A percentile compares a stretch with the other conserved stretches of the same genome.
phyloP scores from a whole-genome alignment of 2,329 filamentous ascomycete species.

The Aureobasidium zeae region DNA sequence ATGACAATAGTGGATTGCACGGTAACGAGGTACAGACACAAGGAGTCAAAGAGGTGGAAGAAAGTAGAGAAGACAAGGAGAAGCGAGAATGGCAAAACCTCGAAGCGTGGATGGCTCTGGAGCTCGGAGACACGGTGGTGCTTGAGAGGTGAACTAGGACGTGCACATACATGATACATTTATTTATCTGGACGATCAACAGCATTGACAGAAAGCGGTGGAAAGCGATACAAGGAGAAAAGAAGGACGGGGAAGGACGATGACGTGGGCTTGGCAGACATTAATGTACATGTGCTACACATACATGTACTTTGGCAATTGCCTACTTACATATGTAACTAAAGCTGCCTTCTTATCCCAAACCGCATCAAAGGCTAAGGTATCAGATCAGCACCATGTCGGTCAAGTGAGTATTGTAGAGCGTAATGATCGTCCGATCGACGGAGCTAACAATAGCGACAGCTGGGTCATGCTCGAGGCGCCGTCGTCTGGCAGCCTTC shows the following conservation, averaged over 20 bases:
- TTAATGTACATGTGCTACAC: slow-evolving; percentile 6
- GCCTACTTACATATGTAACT: no score
- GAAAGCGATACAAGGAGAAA: not conserved
- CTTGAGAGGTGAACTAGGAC: slow-evolving; percentile 18
- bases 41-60: not conserved
- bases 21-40: not conserved
- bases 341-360: no score
- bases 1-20: not conserved
- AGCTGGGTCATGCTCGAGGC: slow-evolving; percentile 89
- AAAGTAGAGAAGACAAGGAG: slow-evolving; percentile 6
- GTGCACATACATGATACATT: not conserved
- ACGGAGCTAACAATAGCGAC: slow-evolving; percentile 17
- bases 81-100: slow-evolving; percentile 22
- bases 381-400: no score
- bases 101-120: slow-evolving; percentile 31
- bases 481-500: slow-evolving; percentile 34
- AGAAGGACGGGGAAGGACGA: not conserved
- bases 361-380: no score
- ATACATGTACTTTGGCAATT: no score
- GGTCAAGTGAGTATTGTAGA: slow-evolving; percentile 15
- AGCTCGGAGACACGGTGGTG: slow-evolving; percentile 34
- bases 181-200: not conserved
- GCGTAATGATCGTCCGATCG: slow-evolving; percentile 1
- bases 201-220: slow-evolving; percentile 2
- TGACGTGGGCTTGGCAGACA: slow-evolving; percentile 10